phyloP scores from a whole-genome alignment of 495 filamentous ascomycete genomes.

The Corynascus novoguineensis region DNA sequence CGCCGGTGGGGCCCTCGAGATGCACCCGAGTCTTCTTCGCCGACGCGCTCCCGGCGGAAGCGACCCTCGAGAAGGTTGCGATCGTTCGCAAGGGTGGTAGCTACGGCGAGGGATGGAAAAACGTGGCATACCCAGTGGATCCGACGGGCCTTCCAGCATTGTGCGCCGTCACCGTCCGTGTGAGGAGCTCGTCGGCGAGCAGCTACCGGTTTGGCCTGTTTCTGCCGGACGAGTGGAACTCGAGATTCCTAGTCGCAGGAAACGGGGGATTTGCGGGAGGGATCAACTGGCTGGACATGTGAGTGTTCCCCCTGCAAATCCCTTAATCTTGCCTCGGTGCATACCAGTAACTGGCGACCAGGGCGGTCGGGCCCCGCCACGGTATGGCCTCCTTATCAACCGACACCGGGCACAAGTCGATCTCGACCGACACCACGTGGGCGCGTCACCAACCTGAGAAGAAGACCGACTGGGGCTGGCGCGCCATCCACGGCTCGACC shows the following conservation, averaged over 20 bases:
- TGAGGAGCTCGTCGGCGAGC: constrained; percentile 38
- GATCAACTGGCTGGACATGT: constrained; percentile 48
- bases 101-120: constrained; percentile 33
- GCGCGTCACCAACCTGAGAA: constrained; percentile 39
- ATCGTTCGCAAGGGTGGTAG: constrained; percentile 29
- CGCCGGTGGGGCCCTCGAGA: neutral
- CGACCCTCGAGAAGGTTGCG: constrained; percentile 31
- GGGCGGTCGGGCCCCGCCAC: constrained; percentile 19
- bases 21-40: constrained; percentile 27
- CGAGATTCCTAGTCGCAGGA: constrained; percentile 38
- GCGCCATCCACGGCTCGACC: constrained; percentile 48
- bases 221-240: constrained; percentile 46
- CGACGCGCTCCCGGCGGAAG: constrained; percentile 21
- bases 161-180: constrained; percentile 46
- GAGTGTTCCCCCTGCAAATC: neutral
- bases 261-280: constrained; percentile 46
- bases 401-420: constrained; percentile 51
- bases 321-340: neutral
- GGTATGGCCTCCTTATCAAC: constrained; percentile 53
- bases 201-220: constrained; percentile 48
- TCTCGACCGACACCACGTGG: constrained; percentile 41
- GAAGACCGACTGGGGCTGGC: constrained; percentile 43
- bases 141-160: constrained; percentile 43
- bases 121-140: constrained; percentile 41
- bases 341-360: neutral